A percentile compares a stretch with the other conserved stretches of the same genome.
Conservation (phyloP, 176 grass and related monocot genomes). For the Musa itinerans region DNA sequence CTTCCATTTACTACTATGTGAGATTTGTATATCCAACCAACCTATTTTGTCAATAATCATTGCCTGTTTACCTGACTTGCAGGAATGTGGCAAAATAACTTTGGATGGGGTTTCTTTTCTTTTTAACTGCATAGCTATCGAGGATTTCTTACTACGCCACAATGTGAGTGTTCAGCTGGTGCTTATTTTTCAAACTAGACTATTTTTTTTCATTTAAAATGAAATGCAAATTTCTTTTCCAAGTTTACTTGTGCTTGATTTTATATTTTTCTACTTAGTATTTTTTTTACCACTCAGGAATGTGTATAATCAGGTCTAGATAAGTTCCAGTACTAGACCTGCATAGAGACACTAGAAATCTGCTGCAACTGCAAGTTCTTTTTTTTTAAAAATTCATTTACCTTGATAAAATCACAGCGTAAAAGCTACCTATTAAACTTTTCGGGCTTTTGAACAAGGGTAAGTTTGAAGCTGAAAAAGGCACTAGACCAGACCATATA, state of each 20-base stretch:
- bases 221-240: neutral
- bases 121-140: slow-evolving; percentile 61
- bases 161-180: slow-evolving; percentile 41
- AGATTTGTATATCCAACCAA: too few species aligned
- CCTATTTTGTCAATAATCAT: too few species aligned
- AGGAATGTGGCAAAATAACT: slow-evolving; percentile 82
- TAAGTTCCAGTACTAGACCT: neutral
- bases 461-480: too few species aligned
- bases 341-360: too few species aligned
- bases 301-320: neutral
- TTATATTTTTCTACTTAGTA: neutral
- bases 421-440: too few species aligned
- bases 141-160: slow-evolving; percentile 70
- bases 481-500: too few species aligned
- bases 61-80: neutral
- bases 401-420: too few species aligned
- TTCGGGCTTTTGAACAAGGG: too few species aligned
- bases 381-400: too few species aligned
- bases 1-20: neutral
- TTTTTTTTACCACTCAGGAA: neutral
- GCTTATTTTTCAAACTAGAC: neutral
- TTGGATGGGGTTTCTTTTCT: slow-evolving; percentile 57
- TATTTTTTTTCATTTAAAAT: neutral
- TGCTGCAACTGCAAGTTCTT: too few species aligned
- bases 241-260: neutral